Conservation (phyloP, 768 basidiomycete genomes). For the Russula compacta region DNA sequence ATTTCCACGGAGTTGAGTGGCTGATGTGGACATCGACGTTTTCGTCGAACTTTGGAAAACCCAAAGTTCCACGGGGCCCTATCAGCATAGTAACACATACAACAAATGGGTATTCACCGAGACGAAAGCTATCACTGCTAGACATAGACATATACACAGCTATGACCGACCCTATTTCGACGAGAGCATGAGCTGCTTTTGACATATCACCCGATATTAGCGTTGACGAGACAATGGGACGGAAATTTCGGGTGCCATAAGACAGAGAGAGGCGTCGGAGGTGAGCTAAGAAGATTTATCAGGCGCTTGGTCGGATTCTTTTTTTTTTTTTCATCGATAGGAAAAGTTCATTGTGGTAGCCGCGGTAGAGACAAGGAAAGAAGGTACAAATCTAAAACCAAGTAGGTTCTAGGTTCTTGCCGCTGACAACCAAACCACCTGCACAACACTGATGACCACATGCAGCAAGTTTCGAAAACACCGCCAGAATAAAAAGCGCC, state of each 20-base stretch:
- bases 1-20: not conserved
- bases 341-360: not conserved
- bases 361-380: not conserved
- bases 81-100: not conserved
- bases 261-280: not conserved
- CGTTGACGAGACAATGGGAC: not conserved
- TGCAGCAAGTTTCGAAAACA: too few relatives aligned
- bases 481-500: too few relatives aligned
- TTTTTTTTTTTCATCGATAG: not conserved
- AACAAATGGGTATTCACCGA: too few relatives aligned
- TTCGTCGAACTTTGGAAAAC: too few relatives aligned
- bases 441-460: too few relatives aligned
- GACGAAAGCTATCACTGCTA: too few relatives aligned
- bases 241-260: not conserved
- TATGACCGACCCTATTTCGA: too few relatives aligned
- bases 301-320: not conserved
- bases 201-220: not conserved
- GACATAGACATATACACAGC: too few relatives aligned
- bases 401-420: too few relatives aligned
- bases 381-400: not conserved
- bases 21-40: too few relatives aligned
- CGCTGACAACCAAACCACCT: too few relatives aligned
- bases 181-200: too few relatives aligned
- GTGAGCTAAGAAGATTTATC: not conserved
- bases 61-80: not conserved